Evolutionary conservation across 345 rosid species (phyloP), one percentile per base, ranked within the genome.

Genomic region (Pistacia atlantica): DNA sequence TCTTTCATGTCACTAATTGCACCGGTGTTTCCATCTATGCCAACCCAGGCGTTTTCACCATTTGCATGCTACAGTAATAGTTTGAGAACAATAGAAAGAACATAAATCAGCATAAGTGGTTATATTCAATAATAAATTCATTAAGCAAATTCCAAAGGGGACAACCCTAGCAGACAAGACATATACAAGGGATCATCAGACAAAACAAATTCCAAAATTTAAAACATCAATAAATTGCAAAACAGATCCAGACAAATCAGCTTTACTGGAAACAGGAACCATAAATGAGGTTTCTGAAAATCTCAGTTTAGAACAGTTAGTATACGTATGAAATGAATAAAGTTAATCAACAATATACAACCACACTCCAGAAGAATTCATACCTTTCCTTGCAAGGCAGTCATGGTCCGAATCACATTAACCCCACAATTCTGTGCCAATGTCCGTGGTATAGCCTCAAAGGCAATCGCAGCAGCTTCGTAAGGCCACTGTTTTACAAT

Each of bases 381-480:
- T 84, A 92, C 99, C 90, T 93, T 92, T 67, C 99, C 99, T 86
- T 92, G 99, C 78, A 95, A 80, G 11, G 92, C 83, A 77, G 97
- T 91, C 93, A 91, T 91, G 8, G 89, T 90, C 22, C 93, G 87
- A 45, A 91, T 91, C 78, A 91, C 92, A 76, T 91, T 91, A 37
- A 91, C 92, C 65, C 97, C 97, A 75, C 97, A 91, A 77, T 91
- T 91, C 79, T 91, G 97, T 0, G 93, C 92, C 81, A 91, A 77
- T 52, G 99, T 93, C 75, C 97, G 89, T 20, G 98, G 98, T 77
- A 95, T 95, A 75, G 97, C 95, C 87, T 95, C 97, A 64, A 95
- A 95, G 80, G 99, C 98, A 65, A 92, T 86, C 14, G 99, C 99
- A 46, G 95, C 99, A 80, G 99, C 97, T 89, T 92, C 99, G 80